phyloP scores from a whole-genome alignment of 805 yeast genomes.

The Pichia membranifaciens region DNA sequence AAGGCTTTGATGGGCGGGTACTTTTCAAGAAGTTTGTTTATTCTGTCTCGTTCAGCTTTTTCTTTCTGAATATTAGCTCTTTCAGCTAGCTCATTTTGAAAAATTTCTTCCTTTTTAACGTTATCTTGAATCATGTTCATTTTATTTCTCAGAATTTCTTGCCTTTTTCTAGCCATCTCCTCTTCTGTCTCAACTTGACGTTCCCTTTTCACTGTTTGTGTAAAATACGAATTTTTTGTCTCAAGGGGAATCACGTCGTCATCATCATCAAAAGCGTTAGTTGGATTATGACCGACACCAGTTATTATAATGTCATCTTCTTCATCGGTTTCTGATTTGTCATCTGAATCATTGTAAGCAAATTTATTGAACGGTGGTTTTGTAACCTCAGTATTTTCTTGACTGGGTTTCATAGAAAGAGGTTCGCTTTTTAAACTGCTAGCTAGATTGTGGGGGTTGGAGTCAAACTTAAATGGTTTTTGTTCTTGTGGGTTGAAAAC shows the following conservation, averaged over 20 bases:
- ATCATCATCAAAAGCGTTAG: not conserved
- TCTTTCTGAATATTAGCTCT: not conserved
- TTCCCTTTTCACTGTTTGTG: not conserved
- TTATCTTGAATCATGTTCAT: slow-evolving; percentile 1
- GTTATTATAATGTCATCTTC: slow-evolving; percentile 12
- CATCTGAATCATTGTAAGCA: slow-evolving; percentile 7
- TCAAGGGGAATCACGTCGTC: not conserved
- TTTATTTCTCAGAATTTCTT: slow-evolving; percentile 11
- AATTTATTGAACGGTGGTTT: not conserved
- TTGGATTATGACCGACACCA: not conserved
- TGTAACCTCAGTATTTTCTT: not conserved
- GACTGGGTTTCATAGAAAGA: no score
- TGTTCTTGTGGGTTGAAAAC: no score
- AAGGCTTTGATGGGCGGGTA: slow-evolving; percentile 10
- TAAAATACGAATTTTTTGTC: not conserved
- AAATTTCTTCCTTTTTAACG: slow-evolving; percentile 1
- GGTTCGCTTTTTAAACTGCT: no score
- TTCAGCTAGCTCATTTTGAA: not conserved
- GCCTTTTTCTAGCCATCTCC: slow-evolving; percentile 1
- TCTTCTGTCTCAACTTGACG: not conserved
- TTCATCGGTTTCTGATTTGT: slow-evolving; percentile 1
- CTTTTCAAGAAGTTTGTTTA: slow-evolving; percentile 6
- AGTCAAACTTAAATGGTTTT: no score
- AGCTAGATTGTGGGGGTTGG: no score
- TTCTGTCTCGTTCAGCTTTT: slow-evolving; percentile 1